phyloP scores from a whole-genome alignment of 352 stramenopile species.

The Phytophthora quininea region DNA sequence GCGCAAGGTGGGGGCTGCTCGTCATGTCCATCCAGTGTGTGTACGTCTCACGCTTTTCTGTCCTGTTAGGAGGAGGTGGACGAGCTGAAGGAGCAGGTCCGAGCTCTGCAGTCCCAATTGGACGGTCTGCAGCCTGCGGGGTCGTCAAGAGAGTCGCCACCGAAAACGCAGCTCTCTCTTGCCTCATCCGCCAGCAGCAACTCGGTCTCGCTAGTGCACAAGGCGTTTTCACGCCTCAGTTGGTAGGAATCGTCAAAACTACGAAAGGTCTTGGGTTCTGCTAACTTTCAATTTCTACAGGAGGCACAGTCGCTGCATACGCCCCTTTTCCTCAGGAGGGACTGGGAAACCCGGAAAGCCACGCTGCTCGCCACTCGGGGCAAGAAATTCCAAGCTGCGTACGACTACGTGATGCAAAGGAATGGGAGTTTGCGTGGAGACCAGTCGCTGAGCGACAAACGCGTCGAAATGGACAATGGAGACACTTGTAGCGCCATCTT shows the following conservation, averaged over 20 bases:
- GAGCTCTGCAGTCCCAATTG: neutral
- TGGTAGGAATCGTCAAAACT: conserved; percentile 2
- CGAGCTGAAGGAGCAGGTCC: neutral
- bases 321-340: conserved; percentile 19
- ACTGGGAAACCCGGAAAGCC: conserved; percentile 14
- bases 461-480: conserved; percentile 19
- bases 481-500: conserved; percentile 30
- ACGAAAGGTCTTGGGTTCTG: neutral
- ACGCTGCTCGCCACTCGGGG: conserved; percentile 15
- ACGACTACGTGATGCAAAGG: conserved; percentile 19
- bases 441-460: conserved; percentile 6
- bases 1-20: neutral
- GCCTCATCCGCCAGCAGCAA: conserved; percentile 2
- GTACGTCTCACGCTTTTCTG: neutral
- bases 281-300: conserved; percentile 4
- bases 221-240: neutral
- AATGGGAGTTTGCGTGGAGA: neutral
- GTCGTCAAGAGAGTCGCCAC: neutral
- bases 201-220: neutral
- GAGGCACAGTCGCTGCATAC: conserved; percentile 12
- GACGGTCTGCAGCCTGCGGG: neutral
- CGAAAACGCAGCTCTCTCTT: neutral
- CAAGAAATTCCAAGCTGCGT: conserved; percentile 22
- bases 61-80: neutral
- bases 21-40: neutral